Base-by-base conservation (phyloP, 208 protist genomes). In the Paratrypanosoma confusum region DNA sequence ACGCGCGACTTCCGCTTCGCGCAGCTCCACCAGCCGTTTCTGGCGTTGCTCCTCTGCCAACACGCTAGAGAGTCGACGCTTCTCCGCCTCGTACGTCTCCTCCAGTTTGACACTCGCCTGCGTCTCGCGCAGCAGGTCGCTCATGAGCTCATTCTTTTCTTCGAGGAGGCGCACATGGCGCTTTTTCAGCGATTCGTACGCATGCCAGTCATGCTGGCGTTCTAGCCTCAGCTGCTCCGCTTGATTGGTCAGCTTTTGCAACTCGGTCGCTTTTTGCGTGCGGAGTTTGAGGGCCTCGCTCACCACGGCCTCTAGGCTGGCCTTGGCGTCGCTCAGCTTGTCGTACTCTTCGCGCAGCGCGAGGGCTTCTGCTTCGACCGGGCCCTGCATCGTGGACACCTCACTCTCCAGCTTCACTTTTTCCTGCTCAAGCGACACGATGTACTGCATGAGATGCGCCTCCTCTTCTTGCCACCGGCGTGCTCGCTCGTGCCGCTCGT, bases 371-470 rank as follows among this genome's bases (percentile, higher is more conserved):
- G 47, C 53, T 31, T 65, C 50, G 6, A 54, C 50, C 11, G 64
- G 62, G 0, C 40, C 62, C 3, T 43, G 57, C 29, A 71, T 41
- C 23, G 54, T 32, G 25, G 46, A 29, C 27, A 76, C 21, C 62
- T 66, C 67, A 21, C 50, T 64, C 46, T 69, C 61, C n/a, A 70
- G 33, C 7, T 33, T 34, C 17, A 47, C 53, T 36, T 49, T 45
- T 36, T 70, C 57, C 21, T 33, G 40, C 57, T 76, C 67, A 13
- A 70, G 44, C 17, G 36, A 52, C 24, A 40, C 47, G 11, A 40
- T 34, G 10, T 28, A 51, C n/a, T 32, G 31, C 10, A 38, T 57
- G 1, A 77, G 47, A 13, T 28, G 25, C 29, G n/a, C 39, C 47
- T 67, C 59, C 38, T 65, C 58, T 31, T 48, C 45, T 21, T 65